Conservation (phyloP, 116 monocot genomes). For the Iris pallida region DNA sequence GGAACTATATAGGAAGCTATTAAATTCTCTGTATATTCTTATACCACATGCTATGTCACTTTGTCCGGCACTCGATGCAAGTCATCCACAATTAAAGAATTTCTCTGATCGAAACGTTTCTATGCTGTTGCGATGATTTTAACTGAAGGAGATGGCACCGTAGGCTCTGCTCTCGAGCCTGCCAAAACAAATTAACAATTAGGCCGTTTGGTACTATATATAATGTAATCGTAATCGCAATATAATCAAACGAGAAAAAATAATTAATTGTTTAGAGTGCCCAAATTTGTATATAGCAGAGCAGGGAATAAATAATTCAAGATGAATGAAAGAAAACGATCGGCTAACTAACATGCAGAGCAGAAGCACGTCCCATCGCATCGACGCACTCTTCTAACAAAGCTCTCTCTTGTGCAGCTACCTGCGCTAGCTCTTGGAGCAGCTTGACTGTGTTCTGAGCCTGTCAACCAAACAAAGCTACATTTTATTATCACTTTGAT, state of each 20-base stretch:
- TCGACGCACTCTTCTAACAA: constrained; percentile 31
- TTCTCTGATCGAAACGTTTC: neutral
- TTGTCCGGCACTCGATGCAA: too few species aligned
- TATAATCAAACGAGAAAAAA: too few species aligned
- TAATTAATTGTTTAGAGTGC: neutral
- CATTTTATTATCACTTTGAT: too few species aligned
- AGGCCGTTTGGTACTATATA: too few species aligned
- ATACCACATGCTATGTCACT: too few species aligned
- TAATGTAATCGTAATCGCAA: too few species aligned
- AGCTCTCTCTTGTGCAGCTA: constrained; percentile 22
- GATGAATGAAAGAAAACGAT: neutral
- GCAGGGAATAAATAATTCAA: neutral
- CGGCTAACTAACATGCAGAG: too few species aligned
- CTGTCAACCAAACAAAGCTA: neutral
- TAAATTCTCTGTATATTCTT: too few species aligned
- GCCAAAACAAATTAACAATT: neutral
- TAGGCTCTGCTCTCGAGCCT: constrained; percentile 27
- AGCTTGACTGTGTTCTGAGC: constrained; percentile 17
- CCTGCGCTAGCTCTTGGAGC: constrained; percentile 19
- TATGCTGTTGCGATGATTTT: constrained; percentile 10
- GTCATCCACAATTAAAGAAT: neutral
- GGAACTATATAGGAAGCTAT: too few species aligned
- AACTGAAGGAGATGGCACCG: constrained; percentile 17
- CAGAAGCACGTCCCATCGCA: constrained; percentile 8
- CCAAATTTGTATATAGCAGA: neutral